A percentile compares a stretch with the other conserved stretches of the same genome.
Evolutionary conservation across 2,329 filamentous ascomycete genomes (phyloP).

Genomic region (Lizonia empirigonia): DNA sequence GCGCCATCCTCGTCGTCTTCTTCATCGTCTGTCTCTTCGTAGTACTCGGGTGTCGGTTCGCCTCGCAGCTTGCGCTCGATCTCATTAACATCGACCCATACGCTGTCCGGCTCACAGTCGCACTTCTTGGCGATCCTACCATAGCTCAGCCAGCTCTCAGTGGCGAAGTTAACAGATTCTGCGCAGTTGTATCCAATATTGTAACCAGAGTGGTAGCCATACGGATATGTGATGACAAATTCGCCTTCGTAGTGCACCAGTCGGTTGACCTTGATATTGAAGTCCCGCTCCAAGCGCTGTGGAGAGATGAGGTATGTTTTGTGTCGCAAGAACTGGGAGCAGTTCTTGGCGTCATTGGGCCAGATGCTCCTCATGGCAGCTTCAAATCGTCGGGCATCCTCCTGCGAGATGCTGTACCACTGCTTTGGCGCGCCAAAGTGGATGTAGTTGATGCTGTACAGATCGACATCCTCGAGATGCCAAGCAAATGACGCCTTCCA

Average conservation of each 20-base stretch:
- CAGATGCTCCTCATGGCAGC: conserved; percentile 94
- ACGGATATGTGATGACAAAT: conserved; percentile 97
- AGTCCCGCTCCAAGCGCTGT: conserved; percentile 81
- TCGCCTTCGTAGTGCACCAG: conserved; percentile 95
- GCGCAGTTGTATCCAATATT: conserved; percentile 99
- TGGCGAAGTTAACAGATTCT: conserved; percentile 97
- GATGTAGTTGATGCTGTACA: conserved; percentile 99
- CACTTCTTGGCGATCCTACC: conserved; percentile 96
- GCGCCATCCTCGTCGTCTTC: conserved; percentile 63
- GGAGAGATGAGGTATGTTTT: conserved; percentile 98
- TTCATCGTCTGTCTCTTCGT: conserved; percentile 76
- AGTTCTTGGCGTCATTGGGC: conserved; percentile 93
- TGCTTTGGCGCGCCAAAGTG: conserved; percentile 98
- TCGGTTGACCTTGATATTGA: conserved; percentile 94
- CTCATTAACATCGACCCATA: conserved; percentile 96
- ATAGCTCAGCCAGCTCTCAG: conserved; percentile 93
- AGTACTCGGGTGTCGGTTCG: conserved; percentile 78
- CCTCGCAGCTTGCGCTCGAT: conserved; percentile 93
- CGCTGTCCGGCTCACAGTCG: conserved; percentile 94
- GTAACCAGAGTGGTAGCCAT: conserved; percentile 97
- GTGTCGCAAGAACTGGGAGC: conserved; percentile 93
- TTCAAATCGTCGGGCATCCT: conserved; percentile 90
- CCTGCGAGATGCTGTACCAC: conserved; percentile 99
- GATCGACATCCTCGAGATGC: conserved; percentile 97
- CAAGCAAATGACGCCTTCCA: conserved; percentile 99